Evolutionary conservation across 371 early-diverging fungal genomes (phyloP).

Genomic region (Rhizopus sp.): DNA sequence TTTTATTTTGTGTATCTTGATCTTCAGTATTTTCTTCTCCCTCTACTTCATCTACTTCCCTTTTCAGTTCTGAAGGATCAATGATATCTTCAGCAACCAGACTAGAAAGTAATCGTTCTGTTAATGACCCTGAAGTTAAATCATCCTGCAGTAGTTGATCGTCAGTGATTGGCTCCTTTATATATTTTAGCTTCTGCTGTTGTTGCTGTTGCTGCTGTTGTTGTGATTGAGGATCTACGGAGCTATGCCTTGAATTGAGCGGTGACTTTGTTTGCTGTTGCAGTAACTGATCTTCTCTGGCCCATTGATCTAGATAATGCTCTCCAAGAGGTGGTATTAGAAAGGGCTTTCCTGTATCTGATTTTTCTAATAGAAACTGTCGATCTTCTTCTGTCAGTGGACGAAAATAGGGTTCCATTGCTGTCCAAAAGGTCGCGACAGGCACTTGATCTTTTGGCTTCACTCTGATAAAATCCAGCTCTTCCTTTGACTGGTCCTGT

Average conservation of each 20-base stretch:
- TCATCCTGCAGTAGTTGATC: constrained; percentile 54
- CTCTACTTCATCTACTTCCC: constrained; percentile 29
- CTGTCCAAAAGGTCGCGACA: constrained; percentile 77
- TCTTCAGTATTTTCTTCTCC: constrained; percentile 17
- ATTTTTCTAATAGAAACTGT: constrained; percentile 59
- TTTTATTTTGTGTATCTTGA: constrained; percentile 4
- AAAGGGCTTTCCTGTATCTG: constrained; percentile 71
- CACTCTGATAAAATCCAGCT: constrained; percentile 44
- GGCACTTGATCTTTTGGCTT: constrained; percentile 74
- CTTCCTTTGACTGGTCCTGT: constrained; percentile 17
- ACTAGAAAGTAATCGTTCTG: constrained; percentile 73
- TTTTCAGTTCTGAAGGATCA: constrained; percentile 8
- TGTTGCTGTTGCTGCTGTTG: constrained; percentile 2
- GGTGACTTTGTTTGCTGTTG: background rate
- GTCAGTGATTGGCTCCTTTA: constrained; percentile 41
- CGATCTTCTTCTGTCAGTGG: constrained; percentile 81
- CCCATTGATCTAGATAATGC: constrained; percentile 80
- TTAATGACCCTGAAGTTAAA: constrained; percentile 63
- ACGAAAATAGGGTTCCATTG: constrained; percentile 84
- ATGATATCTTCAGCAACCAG: constrained; percentile 61
- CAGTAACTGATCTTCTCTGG: constrained; percentile 68
- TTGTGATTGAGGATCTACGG: background rate
- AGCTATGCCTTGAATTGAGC: background rate
- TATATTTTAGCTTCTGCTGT: constrained; percentile 9
- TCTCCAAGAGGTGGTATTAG: constrained; percentile 77